Percentiles rank a stretch among this genome's conserved stretches.
phyloP scores from a whole-genome alignment of 768 basidiomycete species.

The Sporobolomyces pararoseus region DNA sequence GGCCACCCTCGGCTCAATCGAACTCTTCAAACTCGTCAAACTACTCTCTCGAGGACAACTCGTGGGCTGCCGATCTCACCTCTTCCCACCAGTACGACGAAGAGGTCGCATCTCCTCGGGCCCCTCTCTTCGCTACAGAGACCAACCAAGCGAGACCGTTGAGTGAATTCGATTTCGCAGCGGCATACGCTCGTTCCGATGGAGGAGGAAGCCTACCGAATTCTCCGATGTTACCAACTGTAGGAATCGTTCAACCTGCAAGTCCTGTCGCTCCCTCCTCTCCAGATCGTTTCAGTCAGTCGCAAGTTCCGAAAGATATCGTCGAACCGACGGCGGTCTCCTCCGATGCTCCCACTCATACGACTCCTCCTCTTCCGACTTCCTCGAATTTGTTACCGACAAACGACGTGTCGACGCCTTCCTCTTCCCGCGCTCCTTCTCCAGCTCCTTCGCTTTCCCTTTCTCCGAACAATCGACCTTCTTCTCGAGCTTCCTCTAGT shows the following conservation, averaged over 20 bases:
- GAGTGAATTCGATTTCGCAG: slow-evolving; percentile 34
- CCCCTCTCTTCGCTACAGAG: not conserved
- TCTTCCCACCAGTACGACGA: not conserved
- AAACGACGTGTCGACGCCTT: not conserved
- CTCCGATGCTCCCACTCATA: too few relatives aligned
- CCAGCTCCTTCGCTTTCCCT: slow-evolving; percentile 5
- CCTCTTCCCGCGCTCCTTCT: slow-evolving; percentile 6
- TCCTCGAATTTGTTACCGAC: not conserved
- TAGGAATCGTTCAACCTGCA: slow-evolving; percentile 6
- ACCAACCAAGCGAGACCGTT: slow-evolving; percentile 14
- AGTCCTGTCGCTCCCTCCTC: slow-evolving; percentile 3
- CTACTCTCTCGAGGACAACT: slow-evolving; percentile 1
- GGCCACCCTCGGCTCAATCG: not conserved
- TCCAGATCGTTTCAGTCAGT: too few relatives aligned
- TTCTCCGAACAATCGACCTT: slow-evolving; percentile 5
- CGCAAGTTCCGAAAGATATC: too few relatives aligned
- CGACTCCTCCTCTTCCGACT: not conserved
- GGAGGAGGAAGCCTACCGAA: not conserved
- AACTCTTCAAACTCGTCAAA: not conserved
- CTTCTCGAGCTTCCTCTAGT: slow-evolving; percentile 14
- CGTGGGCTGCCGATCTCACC: slow-evolving; percentile 3
- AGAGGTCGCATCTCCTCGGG: not conserved
- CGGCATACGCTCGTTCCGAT: slow-evolving; percentile 20
- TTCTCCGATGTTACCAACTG: slow-evolving; percentile 12
- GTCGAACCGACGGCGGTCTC: too few relatives aligned